A percentile compares a stretch with the other conserved stretches of the same genome.
Conservation (phyloP, 2,329 filamentous ascomycete species). For the Septoria petroselini region DNA sequence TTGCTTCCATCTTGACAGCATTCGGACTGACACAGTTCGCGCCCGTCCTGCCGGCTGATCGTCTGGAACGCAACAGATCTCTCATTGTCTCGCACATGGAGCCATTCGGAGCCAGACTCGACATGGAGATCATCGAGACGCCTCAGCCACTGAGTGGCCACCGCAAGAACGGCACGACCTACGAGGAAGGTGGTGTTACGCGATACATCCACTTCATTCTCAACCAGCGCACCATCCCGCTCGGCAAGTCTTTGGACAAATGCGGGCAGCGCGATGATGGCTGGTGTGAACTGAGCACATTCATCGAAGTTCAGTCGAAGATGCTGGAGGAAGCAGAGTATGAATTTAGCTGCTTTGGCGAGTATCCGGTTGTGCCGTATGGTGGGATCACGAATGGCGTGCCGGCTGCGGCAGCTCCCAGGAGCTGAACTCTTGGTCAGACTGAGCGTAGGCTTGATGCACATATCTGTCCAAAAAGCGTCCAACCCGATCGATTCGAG, state of each 20-base stretch:
- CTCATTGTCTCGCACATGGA: conserved; percentile 66
- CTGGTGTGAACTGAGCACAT: conserved; percentile 71
- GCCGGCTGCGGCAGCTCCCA: conserved; percentile 33
- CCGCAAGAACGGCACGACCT: conserved; percentile 48
- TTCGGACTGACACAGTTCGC: conserved; percentile 70
- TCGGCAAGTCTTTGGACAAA: conserved; percentile 63
- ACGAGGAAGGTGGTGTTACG: conserved; percentile 51
- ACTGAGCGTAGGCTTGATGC: no score
- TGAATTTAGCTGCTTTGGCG: conserved; percentile 63
- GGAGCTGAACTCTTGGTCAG: no score
- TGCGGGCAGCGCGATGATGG: conserved; percentile 67
- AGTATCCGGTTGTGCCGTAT: conserved; percentile 51
- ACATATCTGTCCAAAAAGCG: no score
- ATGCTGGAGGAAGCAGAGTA: conserved; percentile 56
- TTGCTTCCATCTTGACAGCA: conserved; percentile 61
- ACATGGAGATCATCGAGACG: conserved; percentile 70
- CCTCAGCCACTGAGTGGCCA: conserved; percentile 60
- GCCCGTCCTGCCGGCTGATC: conserved; percentile 54
- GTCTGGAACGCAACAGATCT: conserved; percentile 55
- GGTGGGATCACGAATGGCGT: conserved; percentile 52
- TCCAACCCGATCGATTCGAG: no score
- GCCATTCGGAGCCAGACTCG: conserved; percentile 68
- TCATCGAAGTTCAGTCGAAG: conserved; percentile 60
- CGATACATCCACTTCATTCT: conserved; percentile 71
- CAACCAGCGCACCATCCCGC: conserved; percentile 65